Evolutionary conservation across 106 monocot genomes (phyloP), one percentile per base, ranked within the genome.

Genomic region (Apostasia ramifera): DNA sequence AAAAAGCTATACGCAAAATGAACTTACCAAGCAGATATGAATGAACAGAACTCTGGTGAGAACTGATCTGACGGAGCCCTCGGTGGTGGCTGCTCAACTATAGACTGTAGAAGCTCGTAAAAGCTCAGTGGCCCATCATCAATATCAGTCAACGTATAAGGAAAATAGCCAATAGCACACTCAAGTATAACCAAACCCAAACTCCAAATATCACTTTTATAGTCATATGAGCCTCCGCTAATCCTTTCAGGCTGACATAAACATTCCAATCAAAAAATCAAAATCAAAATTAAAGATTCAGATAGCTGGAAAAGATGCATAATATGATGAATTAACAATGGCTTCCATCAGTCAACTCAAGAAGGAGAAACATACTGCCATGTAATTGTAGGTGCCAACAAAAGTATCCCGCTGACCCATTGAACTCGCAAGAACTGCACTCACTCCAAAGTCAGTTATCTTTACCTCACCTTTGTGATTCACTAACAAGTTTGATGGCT

Each of bases 181-280:
- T 97, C 97, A 45, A 97, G 92, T 69, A 92, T 89, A 63, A 97
- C 97, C 65, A 97, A 77, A 7, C 92, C 97, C 70, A 92, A 79
- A 70, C 97, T 97, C 97, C 97, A 97, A 14, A 97, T 92, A 75
- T 97, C 95, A 82, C 92, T 92, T 70, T 87, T 97, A 71, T 79
- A 87, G 63, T 97, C 89, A 63, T 92, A 97, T 44, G 89, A 86
- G 67, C 89, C 79, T 69, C 91, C 92, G 66, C 83, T 89, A 40
- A 97, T 97, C 49, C 89, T 62, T 74, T 97, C 97, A 55, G 97
- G 97, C 92, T 97, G 73, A 63, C 62, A 66, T 15, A 66, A 53
- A 57, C 14, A 67, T 3, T 40, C 40, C 6, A 55, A 68, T 51
- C 49, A 3, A 38, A 53, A 51, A 9, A 58, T 47, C 44, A 63